phyloP scores from a whole-genome alignment of 2,329 filamentous ascomycete genomes.

The Chrysoporthe cubensis region DNA sequence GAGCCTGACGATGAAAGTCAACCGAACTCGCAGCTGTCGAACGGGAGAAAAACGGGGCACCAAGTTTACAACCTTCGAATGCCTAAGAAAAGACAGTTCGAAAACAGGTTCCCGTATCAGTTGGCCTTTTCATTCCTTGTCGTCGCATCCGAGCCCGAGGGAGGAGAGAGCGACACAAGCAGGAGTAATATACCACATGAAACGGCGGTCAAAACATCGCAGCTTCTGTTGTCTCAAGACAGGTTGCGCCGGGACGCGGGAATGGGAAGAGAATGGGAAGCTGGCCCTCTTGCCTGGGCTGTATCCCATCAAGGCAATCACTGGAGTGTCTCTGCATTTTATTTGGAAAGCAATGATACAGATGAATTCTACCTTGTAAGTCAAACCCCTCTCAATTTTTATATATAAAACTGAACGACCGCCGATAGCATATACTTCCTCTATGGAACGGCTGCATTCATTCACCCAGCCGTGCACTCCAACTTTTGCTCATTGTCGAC shows the following conservation, averaged over 20 bases:
- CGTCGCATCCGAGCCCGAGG: not conserved
- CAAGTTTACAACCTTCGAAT: not conserved
- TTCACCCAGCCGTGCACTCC: conserved; percentile 3
- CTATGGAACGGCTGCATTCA: conserved; percentile 8
- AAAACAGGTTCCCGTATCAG: not conserved
- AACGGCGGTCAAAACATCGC: not conserved
- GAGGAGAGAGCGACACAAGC: not conserved
- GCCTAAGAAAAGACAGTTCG: not conserved
- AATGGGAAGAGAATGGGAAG: not conserved
- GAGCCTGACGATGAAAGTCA: too few species aligned
- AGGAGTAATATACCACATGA: not conserved
- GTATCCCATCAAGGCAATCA: not conserved
- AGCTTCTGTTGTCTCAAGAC: not conserved
- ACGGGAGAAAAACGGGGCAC: not conserved
- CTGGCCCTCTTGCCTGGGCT: not conserved
- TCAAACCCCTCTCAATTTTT: not conserved
- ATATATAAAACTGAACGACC: not conserved
- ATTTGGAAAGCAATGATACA: not conserved
- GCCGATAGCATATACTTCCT: conserved; percentile 10
- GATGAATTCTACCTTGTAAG: not conserved
- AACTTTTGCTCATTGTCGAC: conserved; percentile 7
- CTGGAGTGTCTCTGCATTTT: not conserved
- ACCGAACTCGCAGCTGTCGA: too few species aligned
- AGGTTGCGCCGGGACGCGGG: not conserved
- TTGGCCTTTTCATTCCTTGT: not conserved